Percentiles rank a stretch among this genome's conserved stretches.
These are phyloP conservation scores for Haplographium delicatum DNA, from an alignment of 495 filamentous ascomycete species.

Conservation along the genomic window DNA sequence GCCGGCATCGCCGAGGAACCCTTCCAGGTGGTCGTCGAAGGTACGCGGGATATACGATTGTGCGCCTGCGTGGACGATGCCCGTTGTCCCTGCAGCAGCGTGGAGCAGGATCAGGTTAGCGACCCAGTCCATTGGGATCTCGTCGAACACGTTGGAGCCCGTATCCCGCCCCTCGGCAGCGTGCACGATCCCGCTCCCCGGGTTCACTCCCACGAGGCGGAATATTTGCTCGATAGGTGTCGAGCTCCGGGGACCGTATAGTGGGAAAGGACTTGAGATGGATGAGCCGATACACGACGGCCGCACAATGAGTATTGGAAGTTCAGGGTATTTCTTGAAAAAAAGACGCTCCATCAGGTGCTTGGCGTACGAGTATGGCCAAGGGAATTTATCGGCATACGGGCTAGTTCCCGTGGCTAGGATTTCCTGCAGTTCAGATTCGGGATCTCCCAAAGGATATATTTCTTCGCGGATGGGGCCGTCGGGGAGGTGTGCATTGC, in stretches of 20 bases:
- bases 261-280: conserved; percentile 4
- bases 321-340: conserved; percentile 1
- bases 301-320: conserved; percentile 10
- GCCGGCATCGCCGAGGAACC: background rate
- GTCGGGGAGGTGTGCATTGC: conserved; percentile 4
- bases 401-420: conserved; percentile 1
- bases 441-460: conserved; percentile 3
- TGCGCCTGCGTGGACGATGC: conserved; percentile 11
- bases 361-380: conserved; percentile 15
- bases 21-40: background rate
- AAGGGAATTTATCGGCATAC: conserved; percentile 6
- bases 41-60: background rate
- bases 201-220: background rate
- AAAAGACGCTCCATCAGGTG: conserved; percentile 12
- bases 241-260: conserved; percentile 8
- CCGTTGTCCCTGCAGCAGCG: conserved; percentile 1
- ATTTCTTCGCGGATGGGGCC: conserved; percentile 11
- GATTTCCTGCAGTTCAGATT: conserved; percentile 7
- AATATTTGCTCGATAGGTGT: conserved; percentile 6
- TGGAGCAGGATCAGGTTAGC: conserved; percentile 17
- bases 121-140: conserved; percentile 13
- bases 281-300: conserved; percentile 11
- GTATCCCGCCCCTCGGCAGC: background rate
- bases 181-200: background rate
- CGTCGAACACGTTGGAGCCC: conserved; percentile 13